Percentiles rank a stretch among this genome's conserved stretches.
These are phyloP conservation scores for Zygotorulaspora danielsina DNA, from an alignment of 805 yeast genomes.

Conservation along the genomic window DNA sequence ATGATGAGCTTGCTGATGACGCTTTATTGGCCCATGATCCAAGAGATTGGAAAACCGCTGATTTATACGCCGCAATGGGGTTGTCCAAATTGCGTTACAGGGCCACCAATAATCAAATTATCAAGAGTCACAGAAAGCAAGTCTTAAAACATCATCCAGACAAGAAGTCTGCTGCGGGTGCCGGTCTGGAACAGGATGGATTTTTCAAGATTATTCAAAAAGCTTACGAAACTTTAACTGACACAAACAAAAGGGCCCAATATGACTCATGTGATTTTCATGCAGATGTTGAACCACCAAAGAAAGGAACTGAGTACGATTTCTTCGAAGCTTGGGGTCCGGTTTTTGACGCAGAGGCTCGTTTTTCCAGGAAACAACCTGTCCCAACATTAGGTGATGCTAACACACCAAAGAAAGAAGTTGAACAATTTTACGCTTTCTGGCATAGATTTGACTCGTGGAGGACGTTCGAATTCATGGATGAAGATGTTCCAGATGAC, in stretches of 20 bases:
- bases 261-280: conserved; percentile 90
- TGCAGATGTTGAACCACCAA: conserved; percentile 82
- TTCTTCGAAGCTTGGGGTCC: conserved; percentile 92
- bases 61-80: conserved; percentile 94
- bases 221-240: conserved; percentile 86
- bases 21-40: conserved; percentile 85
- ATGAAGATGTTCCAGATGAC: conserved; percentile 99
- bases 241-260: conserved; percentile 82
- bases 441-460: conserved; percentile 95
- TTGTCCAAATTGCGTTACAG: conserved; percentile 83
- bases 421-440: conserved; percentile 83
- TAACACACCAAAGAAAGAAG: conserved; percentile 68
- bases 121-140: conserved; percentile 95
- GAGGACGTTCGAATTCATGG: conserved; percentile 97
- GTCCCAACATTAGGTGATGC: conserved; percentile 75
- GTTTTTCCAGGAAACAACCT: conserved; percentile 90
- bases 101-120: conserved; percentile 89
- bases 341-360: conserved; percentile 82
- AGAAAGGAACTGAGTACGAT: conserved; percentile 60
- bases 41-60: conserved; percentile 96
- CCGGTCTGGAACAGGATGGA: conserved; percentile 87
- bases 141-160: conserved; percentile 98
- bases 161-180: conserved; percentile 84
- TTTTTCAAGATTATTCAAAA: conserved; percentile 97
- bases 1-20: conserved; percentile 64